Evolutionary conservation across 441 rosid species (phyloP).

Genomic region (Croton laevigatus): DNA sequence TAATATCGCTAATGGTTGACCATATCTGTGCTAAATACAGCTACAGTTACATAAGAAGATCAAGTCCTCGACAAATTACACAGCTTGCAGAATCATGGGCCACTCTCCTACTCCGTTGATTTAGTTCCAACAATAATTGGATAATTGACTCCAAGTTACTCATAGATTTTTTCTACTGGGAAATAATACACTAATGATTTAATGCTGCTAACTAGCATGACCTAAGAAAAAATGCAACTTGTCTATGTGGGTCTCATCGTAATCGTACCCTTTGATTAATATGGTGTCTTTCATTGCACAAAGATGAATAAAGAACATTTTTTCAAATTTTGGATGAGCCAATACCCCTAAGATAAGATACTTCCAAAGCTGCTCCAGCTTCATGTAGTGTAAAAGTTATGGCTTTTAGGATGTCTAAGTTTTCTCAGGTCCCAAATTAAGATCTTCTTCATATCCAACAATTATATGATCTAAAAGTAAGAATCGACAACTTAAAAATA

Average conservation of each 20-base stretch:
- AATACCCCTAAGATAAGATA: background rate
- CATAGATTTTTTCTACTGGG: background rate
- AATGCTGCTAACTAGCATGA: background rate
- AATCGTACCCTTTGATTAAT: background rate
- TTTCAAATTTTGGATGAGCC: background rate
- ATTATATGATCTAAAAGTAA: background rate
- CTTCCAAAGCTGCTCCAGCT: background rate
- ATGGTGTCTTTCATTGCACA: background rate
- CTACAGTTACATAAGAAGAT: background rate
- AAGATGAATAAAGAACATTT: background rate
- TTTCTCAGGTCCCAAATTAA: background rate
- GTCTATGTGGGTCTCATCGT: conserved; percentile 4
- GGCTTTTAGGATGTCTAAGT: background rate
- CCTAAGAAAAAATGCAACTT: background rate
- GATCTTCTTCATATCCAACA: background rate
- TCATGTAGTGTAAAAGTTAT: background rate
- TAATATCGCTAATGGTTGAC: background rate
- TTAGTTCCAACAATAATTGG: background rate
- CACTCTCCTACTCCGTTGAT: background rate
- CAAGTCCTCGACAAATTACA: background rate
- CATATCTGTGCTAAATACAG: background rate
- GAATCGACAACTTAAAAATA: background rate
- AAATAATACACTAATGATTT: background rate
- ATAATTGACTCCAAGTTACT: background rate
- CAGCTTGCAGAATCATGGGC: background rate